phyloP scores from a whole-genome alignment of 1,139 yeast genomes.

The Schwanniomyces etchellsii region DNA sequence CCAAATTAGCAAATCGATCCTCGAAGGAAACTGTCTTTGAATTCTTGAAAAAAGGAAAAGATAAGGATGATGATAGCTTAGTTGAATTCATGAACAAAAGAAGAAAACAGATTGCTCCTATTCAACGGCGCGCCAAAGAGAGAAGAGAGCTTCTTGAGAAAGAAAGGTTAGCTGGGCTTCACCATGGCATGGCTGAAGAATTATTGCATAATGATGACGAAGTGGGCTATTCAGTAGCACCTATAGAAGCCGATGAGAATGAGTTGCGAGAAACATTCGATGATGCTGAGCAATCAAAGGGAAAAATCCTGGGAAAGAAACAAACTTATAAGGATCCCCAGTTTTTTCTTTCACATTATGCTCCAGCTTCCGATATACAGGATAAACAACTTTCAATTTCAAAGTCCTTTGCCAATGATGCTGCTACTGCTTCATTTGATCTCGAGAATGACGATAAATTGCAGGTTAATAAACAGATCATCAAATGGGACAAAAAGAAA shows the following conservation, averaged over 20 bases:
- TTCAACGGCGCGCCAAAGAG: conserved; percentile 74
- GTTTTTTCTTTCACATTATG: conserved; percentile 84
- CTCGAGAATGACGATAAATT: conserved; percentile 73
- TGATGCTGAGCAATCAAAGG: conserved; percentile 51
- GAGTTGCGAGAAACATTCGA: conserved; percentile 51
- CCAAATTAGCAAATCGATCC: conserved; percentile 60
- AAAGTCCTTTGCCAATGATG: conserved; percentile 77
- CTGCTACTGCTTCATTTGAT: conserved; percentile 80
- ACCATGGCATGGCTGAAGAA: conserved; percentile 71
- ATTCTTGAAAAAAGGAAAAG: conserved; percentile 51
- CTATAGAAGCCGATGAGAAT: conserved; percentile 33
- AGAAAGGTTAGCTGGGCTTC: conserved; percentile 72
- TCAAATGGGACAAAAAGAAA: conserved; percentile 92
- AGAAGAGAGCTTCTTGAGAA: conserved; percentile 62
- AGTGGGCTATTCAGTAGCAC: conserved; percentile 42
- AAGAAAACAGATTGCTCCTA: conserved; percentile 82
- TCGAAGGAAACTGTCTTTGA: conserved; percentile 92
- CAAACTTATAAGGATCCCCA: conserved; percentile 72
- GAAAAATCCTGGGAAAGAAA: conserved; percentile 24
- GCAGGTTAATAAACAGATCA: conserved; percentile 61
- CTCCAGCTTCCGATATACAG: conserved; percentile 73
- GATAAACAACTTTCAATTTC: conserved; percentile 69
- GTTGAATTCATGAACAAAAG: conserved; percentile 82
- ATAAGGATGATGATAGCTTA: conserved; percentile 56
- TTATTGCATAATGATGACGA: conserved; percentile 51